Percentiles rank a stretch among this genome's conserved stretches.
These are phyloP conservation scores for Beauveria caledonica DNA, from an alignment of 2,329 filamentous ascomycete species.

Conservation along the genomic window DNA sequence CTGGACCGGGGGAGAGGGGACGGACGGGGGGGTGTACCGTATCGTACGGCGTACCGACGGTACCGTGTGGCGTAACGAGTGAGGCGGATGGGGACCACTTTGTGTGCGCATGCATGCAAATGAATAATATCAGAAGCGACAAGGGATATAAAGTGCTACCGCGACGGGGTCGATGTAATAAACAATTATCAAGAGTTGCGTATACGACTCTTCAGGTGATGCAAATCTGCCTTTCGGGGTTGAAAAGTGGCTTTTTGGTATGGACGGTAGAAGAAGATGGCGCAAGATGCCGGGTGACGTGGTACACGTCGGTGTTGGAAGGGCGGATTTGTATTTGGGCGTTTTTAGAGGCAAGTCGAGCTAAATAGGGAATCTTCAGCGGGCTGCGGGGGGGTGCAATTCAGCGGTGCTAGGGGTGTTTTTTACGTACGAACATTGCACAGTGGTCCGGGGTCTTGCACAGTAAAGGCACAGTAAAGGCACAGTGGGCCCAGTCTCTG, in stretches of 20 bases:
- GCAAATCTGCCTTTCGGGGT: no score
- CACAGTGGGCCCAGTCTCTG: no score
- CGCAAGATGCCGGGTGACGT: no score
- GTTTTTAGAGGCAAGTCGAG: not conserved
- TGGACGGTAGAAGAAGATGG: not conserved
- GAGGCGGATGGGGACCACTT: not conserved
- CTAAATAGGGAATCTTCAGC: constrained; percentile 9
- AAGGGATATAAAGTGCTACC: not conserved
- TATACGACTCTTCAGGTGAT: not conserved
- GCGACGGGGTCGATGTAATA: not conserved
- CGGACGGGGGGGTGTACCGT: no score
- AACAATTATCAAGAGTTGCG: not conserved
- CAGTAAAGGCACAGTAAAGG: no score
- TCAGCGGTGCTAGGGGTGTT: not conserved
- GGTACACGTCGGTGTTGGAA: not conserved
- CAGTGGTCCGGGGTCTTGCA: not conserved
- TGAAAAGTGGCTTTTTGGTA: no score
- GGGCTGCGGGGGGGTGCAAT: not conserved
- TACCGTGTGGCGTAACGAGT: not conserved
- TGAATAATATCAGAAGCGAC: not conserved
- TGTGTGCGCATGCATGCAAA: not conserved
- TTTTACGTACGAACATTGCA: no score
- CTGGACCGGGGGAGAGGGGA: not conserved
- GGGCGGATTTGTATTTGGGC: not conserved
- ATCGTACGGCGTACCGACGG: no score